A percentile compares a stretch with the other conserved stretches of the same genome.
These are phyloP conservation scores for Cucumis cinereus DNA, from an alignment of 306 rosid genomes.

Conservation along the genomic window DNA sequence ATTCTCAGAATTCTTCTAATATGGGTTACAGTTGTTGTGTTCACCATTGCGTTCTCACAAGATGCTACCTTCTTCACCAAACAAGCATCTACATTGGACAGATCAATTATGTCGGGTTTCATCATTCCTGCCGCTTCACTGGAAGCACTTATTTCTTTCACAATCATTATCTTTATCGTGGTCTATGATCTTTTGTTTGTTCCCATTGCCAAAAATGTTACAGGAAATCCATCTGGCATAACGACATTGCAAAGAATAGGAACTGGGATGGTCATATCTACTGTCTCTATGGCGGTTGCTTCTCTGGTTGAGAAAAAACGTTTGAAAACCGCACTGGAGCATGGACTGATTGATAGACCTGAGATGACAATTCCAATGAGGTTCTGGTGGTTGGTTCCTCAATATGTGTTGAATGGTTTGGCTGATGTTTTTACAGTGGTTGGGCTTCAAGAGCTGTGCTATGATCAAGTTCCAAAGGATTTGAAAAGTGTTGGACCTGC, in stretches of 20 bases:
- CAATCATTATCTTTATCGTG: slow-evolving; percentile 21
- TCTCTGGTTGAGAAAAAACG: slow-evolving; percentile 47
- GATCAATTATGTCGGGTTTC: slow-evolving; percentile 29
- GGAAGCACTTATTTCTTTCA: slow-evolving; percentile 16
- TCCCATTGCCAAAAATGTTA: slow-evolving; percentile 34
- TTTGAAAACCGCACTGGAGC: slow-evolving; percentile 33
- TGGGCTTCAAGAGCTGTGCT: slow-evolving; percentile 70
- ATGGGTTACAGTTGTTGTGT: slow-evolving; percentile 28
- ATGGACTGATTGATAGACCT: slow-evolving; percentile 38
- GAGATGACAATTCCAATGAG: slow-evolving; percentile 46
- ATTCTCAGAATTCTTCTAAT: slow-evolving; percentile 28
- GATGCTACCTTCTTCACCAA: slow-evolving; percentile 33
- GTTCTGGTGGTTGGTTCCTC: slow-evolving; percentile 68
- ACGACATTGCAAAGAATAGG: slow-evolving; percentile 64
- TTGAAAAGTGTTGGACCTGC: slow-evolving; percentile 56
- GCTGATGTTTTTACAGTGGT: slow-evolving; percentile 49
- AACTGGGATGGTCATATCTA: slow-evolving; percentile 37
- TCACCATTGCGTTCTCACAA: slow-evolving; percentile 24
- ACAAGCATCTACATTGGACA: slow-evolving; percentile 44
- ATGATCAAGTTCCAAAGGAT: slow-evolving; percentile 54
- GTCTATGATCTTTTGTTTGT: slow-evolving; percentile 48
- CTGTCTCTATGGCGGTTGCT: slow-evolving; percentile 26
- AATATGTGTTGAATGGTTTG: slow-evolving; percentile 41
- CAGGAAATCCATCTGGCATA: slow-evolving; percentile 46
- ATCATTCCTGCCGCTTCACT: slow-evolving; percentile 51